A percentile compares a stretch with the other conserved stretches of the same genome.
These are phyloP conservation scores for Amanita jacksonii DNA, from an alignment of 768 basidiomycete genomes.

Conservation along the genomic window DNA sequence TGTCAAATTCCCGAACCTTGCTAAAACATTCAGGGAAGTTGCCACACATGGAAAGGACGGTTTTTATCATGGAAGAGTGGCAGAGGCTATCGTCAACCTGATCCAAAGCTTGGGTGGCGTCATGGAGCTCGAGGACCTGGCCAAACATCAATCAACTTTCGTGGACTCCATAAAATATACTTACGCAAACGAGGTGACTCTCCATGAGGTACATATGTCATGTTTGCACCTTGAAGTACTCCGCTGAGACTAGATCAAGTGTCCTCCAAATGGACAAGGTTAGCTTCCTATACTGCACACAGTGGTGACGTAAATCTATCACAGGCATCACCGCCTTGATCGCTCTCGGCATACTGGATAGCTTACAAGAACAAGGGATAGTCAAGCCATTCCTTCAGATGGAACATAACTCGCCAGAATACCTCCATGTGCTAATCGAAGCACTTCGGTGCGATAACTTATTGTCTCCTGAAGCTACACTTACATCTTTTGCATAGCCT, in stretches of 20 bases:
- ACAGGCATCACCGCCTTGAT: slow-evolving; percentile 84
- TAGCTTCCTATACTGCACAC: neutral
- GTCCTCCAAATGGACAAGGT: slow-evolving; percentile 96
- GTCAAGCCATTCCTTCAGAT: slow-evolving; percentile 62
- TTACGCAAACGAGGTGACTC: slow-evolving; percentile 74
- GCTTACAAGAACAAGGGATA: slow-evolving; percentile 65
- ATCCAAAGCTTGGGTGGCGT: slow-evolving; percentile 82
- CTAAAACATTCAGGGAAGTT: slow-evolving; percentile 71
- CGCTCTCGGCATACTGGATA: slow-evolving; percentile 88
- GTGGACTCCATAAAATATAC: slow-evolving; percentile 91
- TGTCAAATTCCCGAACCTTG: slow-evolving; percentile 73
- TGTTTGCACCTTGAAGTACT: neutral
- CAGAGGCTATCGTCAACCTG: slow-evolving; percentile 81
- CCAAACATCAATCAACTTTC: slow-evolving; percentile 65
- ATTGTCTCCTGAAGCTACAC: neutral
- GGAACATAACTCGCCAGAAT: slow-evolving; percentile 87
- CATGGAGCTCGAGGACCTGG: slow-evolving; percentile 91
- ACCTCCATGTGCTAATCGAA: slow-evolving; percentile 82
- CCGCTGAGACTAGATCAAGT: slow-evolving; percentile 34
- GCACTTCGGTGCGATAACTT: slow-evolving; percentile 52
- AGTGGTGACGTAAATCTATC: neutral
- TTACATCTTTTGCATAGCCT: slow-evolving; percentile 27
- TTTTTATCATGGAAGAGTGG: slow-evolving; percentile 89
- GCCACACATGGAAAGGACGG: slow-evolving; percentile 81
- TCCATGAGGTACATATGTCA: slow-evolving; percentile 65